phyloP scores from a whole-genome alignment of 2,329 filamentous ascomycete species.

The Phaeophleospora eucalypticola region DNA sequence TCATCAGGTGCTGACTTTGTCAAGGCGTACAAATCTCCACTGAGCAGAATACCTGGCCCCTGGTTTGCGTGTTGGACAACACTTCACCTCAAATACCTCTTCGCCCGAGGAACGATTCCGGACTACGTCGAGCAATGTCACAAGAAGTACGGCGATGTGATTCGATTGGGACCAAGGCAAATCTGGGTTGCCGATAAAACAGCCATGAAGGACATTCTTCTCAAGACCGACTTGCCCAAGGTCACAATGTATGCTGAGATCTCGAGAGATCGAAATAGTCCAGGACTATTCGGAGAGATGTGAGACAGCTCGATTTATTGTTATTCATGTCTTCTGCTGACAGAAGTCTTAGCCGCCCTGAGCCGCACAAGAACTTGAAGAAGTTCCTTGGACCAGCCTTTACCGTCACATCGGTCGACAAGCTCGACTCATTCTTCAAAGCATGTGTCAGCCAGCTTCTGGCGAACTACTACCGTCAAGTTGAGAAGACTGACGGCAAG shows the following conservation, averaged over 20 bases:
- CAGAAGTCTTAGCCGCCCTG: slow-evolving; percentile 2
- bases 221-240: slow-evolving; percentile 9
- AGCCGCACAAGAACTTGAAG: slow-evolving; percentile 4
- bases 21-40: too few species aligned
- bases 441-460: slow-evolving; percentile 2
- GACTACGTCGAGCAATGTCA: slow-evolving; percentile 6
- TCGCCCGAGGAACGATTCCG: slow-evolving; percentile 9
- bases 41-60: too few species aligned
- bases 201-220: slow-evolving; percentile 11
- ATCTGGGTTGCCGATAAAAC: slow-evolving; percentile 8
- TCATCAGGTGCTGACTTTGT: too few species aligned
- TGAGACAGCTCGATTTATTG: too few species aligned
- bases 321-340: too few species aligned
- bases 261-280: slow-evolving; percentile 6
- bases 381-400: slow-evolving; percentile 9
- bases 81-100: slow-evolving; percentile 5
- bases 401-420: slow-evolving; percentile 6
- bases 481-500: not conserved
- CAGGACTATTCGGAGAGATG: slow-evolving; percentile 14
- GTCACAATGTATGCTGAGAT: slow-evolving; percentile 16
- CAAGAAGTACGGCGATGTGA: slow-evolving; percentile 5
- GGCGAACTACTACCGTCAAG: not conserved
- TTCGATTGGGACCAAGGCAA: slow-evolving; percentile 9
- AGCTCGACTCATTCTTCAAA: slow-evolving; percentile 6
- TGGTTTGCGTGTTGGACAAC: too few species aligned